Base-by-base conservation (phyloP, 2,329 filamentous ascomycete species). In the Aspergillus sp. region DNA sequence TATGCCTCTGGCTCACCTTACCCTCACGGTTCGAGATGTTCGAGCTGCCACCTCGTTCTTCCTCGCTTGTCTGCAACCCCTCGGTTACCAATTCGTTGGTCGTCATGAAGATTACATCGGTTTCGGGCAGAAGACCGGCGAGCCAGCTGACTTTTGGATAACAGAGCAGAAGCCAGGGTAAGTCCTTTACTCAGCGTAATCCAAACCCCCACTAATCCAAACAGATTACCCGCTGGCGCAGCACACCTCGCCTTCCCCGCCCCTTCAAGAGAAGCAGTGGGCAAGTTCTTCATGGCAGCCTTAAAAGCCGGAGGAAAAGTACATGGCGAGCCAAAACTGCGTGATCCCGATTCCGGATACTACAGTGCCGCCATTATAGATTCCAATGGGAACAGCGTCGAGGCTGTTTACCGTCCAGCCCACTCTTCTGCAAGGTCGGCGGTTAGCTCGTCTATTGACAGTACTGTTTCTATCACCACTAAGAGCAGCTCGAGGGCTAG, bases 41-140 rank as follows among this genome's bases (percentile, higher is more conserved):
- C 81, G 88, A 47, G 82, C 84, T 32, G 86, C 89, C 3, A 82
- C 85, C 44, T 93, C 88, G 6, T 95, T 94, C 74, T 95, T 89
- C 69, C 80, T 90, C 19, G 80, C 86, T 53, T 78, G 89, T 54
- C 77, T 88, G 6, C 87, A 91, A 58, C 85, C 88, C 3, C 77
- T 95, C 19, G 86, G 86, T 33, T 83, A 94, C 52, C 79, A 79
- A 51, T 94, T 83, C 64, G 77, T 88, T 53, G 80, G 79, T 48
- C 73, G 79, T 49, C 74, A 78, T 62, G 79, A 80, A 45, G 75
- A 80, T 53, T 80, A 80, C 46, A 78, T 84, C 54, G 81, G 79
- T 4, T 78, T 84, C 55, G 81, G 81, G 20, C 74, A 81, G 48
- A 69, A 75, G 48, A 74, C 78, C 45, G 77, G 66, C 41, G 65